Evolutionary conservation across 2,329 filamentous ascomycete species (phyloP), one percentile per base, ranked within the genome.

Genomic region (Ophiognomonia clavigignenti-juglandacearum): DNA sequence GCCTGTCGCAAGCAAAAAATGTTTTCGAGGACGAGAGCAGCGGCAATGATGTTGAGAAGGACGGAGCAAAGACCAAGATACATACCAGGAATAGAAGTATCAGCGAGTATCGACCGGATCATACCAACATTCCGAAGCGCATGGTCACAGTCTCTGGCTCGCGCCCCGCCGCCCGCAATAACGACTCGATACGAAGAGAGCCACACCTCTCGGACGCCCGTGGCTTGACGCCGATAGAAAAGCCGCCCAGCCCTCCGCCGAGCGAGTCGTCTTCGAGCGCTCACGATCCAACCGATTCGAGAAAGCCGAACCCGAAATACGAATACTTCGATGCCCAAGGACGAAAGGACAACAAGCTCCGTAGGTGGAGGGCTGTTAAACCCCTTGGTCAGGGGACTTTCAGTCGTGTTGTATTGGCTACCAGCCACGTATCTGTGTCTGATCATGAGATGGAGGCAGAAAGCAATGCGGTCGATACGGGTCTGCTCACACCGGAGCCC

Each of bases 371-470:
- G 55, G 86, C 85, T 11, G 69, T 98, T 32, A 85, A 87, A 49
- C 72, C 84, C 54, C 77, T 98, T 6, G 93, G 93, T 5, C 88
- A 96, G 58, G 93, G 93, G 31, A 96, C 93, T 0, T 98, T 98
- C 64, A 96, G 91, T 63, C 88, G 88, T 59, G 93, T 98, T 18
- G 85, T 95, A 68, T 74, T 98, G 35, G 93, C 91, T 4, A 95
- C 91, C 10, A 89, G 86, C 58, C 82, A 95, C 61, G 77, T 81
- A 34, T 66, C 71, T 10, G 63, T 72, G 9, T 72, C 75, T 0
- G 72, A 75, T 31, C 69, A 73, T 23, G 67, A 71, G 48, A 48
- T 59, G 57, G 58, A 65, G 54, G 54, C 62, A 56, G 47, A 53
- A 27, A 34, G 24, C 27, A 50, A 18, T 14, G 41, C 19, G 19